Evolutionary conservation across 2,329 filamentous ascomycete genomes (phyloP).

Genomic region (Fusarium sp.): DNA sequence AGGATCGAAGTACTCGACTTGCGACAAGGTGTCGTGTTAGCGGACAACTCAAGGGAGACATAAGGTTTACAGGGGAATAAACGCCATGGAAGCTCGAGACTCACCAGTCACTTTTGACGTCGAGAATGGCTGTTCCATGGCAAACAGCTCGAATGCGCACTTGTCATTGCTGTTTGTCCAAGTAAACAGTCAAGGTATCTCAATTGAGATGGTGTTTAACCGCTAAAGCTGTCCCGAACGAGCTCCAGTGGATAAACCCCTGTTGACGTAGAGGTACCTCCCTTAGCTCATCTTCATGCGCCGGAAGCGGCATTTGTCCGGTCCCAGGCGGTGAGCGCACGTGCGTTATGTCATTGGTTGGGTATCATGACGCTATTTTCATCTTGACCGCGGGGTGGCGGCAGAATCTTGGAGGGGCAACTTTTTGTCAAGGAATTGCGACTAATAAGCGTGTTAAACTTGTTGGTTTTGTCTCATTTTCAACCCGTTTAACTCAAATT

Average conservation of each 20-base stretch:
- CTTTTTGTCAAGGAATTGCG: conserved; percentile 12
- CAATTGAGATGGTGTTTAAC: conserved; percentile 24
- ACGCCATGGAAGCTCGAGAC: conserved; percentile 4
- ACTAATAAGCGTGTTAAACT: not conserved
- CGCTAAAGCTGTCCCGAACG: conserved; percentile 39
- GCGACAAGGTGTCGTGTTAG: conserved; percentile 35
- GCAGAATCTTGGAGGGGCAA: conserved; percentile 49
- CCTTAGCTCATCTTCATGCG: conserved; percentile 39
- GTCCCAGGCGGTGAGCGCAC: conserved; percentile 35
- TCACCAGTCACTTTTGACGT: conserved; percentile 82
- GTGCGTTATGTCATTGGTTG: conserved; percentile 24
- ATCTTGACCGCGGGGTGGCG: conserved; percentile 42
- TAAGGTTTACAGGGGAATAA: not conserved
- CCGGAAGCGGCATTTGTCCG: conserved; percentile 44
- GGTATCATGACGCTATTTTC: conserved; percentile 25
- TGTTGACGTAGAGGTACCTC: conserved; percentile 25
- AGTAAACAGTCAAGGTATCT: conserved; percentile 20
- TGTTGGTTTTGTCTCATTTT: not conserved
- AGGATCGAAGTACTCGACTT: conserved; percentile 97
- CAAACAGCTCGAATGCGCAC: conserved; percentile 42
- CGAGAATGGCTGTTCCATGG: conserved; percentile 73
- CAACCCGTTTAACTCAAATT: no score
- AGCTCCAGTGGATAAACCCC: conserved; percentile 28
- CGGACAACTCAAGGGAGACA: not conserved
- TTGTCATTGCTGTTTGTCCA: conserved; percentile 44